phyloP scores from a whole-genome alignment of 495 filamentous ascomycete genomes.

The Aeminium ludgeri region DNA sequence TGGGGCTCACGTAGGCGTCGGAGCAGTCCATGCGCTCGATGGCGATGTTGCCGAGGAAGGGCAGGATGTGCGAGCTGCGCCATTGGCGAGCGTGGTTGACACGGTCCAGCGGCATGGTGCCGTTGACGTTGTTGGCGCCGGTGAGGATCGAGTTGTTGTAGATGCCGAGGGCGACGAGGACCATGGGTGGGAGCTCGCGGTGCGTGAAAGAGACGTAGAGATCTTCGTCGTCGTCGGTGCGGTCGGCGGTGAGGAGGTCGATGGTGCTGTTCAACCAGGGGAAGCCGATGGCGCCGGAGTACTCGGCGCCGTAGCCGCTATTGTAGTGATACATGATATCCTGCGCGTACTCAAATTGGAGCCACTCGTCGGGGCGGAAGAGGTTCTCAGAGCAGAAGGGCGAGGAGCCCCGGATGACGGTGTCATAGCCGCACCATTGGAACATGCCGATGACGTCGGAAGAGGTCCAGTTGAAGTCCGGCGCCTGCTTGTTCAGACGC shows the following conservation, averaged over 20 bases:
- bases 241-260: constrained; percentile 20
- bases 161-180: constrained; percentile 32
- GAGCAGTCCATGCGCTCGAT: constrained; percentile 29
- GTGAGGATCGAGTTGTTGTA: constrained; percentile 34
- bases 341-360: constrained; percentile 39
- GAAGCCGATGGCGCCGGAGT: constrained; percentile 29
- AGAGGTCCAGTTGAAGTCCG: constrained; percentile 31
- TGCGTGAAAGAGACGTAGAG: constrained; percentile 35
- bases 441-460: constrained; percentile 34
- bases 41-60: constrained; percentile 30
- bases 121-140: constrained; percentile 28
- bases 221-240: constrained; percentile 22
- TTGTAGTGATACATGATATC: constrained; percentile 44
- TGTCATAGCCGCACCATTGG: constrained; percentile 40
- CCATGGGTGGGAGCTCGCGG: constrained; percentile 32
- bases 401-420: constrained; percentile 37
- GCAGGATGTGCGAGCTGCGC: constrained; percentile 30
- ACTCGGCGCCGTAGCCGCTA: constrained; percentile 29
- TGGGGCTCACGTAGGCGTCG: constrained; percentile 13
- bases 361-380: constrained; percentile 36
- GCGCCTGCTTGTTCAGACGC: constrained; percentile 27
- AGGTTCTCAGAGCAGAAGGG: constrained; percentile 34
- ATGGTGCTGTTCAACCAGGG: constrained; percentile 33
- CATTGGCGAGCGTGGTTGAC: constrained; percentile 32
- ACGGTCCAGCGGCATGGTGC: constrained; percentile 31